These are phyloP conservation scores for Teratosphaeria nubilosa DNA, from an alignment of 2,329 filamentous ascomycete species.

Conservation along the genomic window DNA sequence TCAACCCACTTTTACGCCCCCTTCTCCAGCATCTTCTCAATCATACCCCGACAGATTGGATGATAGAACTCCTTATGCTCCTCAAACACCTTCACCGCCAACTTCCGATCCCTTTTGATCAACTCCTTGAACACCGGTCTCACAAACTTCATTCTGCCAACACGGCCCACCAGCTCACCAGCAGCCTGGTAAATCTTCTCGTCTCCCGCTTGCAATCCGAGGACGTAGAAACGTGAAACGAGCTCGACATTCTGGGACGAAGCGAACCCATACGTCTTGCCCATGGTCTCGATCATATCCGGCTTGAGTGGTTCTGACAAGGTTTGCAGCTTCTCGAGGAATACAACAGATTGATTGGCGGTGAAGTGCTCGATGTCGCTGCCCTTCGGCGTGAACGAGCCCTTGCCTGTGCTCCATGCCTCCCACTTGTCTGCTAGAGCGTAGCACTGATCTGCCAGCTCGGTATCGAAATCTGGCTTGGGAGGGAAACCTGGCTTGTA, in stretches of 20 bases:
- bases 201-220: conserved; percentile 68
- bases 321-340: conserved; percentile 69
- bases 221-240: conserved; percentile 65
- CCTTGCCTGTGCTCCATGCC: conserved; percentile 30
- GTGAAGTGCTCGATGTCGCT: conserved; percentile 65
- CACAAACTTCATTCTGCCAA: conserved; percentile 97
- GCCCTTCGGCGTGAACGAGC: conserved; percentile 48
- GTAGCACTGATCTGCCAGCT: conserved; percentile 77
- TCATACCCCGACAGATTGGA: conserved; percentile 77
- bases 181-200: conserved; percentile 58
- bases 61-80: conserved; percentile 90
- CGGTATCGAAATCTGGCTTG: conserved; percentile 85
- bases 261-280: conserved; percentile 61
- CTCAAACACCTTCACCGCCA: conserved; percentile 75
- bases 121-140: conserved; percentile 71
- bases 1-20: neutral
- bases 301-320: conserved; percentile 54
- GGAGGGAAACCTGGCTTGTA: conserved; percentile 80
- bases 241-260: conserved; percentile 81
- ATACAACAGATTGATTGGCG: conserved; percentile 83
- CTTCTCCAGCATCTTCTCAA: conserved; percentile 53
- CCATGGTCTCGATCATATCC: conserved; percentile 61
- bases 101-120: conserved; percentile 59
- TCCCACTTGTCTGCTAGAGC: conserved; percentile 74
- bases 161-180: conserved; percentile 63